Evolutionary conservation across 106 monocot species (phyloP), one percentile per base, ranked within the genome.

Genomic region (Triglochin maritima): DNA sequence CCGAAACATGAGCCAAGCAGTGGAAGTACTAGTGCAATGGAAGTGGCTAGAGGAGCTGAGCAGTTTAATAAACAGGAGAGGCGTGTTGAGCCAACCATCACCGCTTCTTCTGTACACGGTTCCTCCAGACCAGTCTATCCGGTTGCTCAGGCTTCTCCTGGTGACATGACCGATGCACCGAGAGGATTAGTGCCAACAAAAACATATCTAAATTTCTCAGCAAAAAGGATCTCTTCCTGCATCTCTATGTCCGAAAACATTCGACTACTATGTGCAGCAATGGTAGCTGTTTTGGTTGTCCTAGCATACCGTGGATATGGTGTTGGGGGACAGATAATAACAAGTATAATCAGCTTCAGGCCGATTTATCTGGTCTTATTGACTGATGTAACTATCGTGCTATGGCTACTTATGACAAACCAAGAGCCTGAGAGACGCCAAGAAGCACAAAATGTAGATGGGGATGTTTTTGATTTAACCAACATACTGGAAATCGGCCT

Each of bases 291-390:
- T 55, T 9, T 86, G 15, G 85, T 79, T 3, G 63, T 83, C 61
- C 41, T 81, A 3, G 72, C 71, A 50, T 77, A 72, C 65, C 56
- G 59, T 60, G 68, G 56, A 11, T 68, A 50, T 46, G 2, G 44
- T 10, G 14, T 76, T 9, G 73, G 71, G n/a, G 60, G 60, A 12
- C 64, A 41, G 5, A 4, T 52, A 49, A 9, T 76, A 11, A 60
- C 59, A n/a, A 79, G 69, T 52, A 57, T 83, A 2, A 29, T 81
- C 50, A 60, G 49, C 64, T 84, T 79, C 57, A 80, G 76, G 59
- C 93, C 93, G 45, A 71, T 93, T 7, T 69, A 79, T 8, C 56
- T 84, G 12, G 76, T 93, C 7, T 59, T 89, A 61, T 56, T 89
- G 7, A 86, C 86, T 3, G 78, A 89, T 71, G 44, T 44, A 11